Percentiles rank a stretch among this genome's conserved stretches.
Conservation (phyloP, 805 yeast species). For the Metschnikowia matae region DNA sequence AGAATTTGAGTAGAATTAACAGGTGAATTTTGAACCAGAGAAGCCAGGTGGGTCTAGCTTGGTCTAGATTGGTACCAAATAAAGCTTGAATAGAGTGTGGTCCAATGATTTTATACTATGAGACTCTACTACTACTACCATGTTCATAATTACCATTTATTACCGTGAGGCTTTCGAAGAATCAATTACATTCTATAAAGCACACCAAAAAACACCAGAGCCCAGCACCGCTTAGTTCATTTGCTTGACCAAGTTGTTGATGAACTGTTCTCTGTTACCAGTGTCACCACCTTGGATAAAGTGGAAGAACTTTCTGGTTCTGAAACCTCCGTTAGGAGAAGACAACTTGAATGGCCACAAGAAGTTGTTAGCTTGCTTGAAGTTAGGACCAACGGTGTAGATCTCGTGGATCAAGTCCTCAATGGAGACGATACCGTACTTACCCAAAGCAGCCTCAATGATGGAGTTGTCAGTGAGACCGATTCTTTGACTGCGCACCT, state of each 20-base stretch:
- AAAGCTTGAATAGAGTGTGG: too few species aligned
- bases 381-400: conserved; percentile 95
- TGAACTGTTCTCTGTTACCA: conserved; percentile 97
- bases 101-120: too few species aligned
- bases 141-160: background rate
- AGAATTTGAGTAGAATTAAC: too few species aligned
- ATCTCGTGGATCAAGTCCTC: conserved; percentile 96
- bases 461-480: conserved; percentile 83
- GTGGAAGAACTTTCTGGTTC: conserved; percentile 96
- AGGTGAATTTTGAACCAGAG: too few species aligned
- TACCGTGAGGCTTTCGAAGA: background rate
- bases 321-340: conserved; percentile 97
- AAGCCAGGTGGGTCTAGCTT: too few species aligned
- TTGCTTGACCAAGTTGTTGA: conserved; percentile 89
- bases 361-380: conserved; percentile 98
- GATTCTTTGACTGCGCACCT: conserved; percentile 93
- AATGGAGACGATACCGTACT: conserved; percentile 86
- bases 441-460: conserved; percentile 83
- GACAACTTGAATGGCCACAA: conserved; percentile 97
- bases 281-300: conserved; percentile 97
- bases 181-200: conserved; percentile 5
- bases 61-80: too few species aligned
- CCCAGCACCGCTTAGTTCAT: conserved; percentile 61
- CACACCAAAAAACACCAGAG: conserved; percentile 3
- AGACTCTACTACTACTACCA: background rate